Conservation (phyloP, 345 rosid species). For the Lepidium sativum region DNA sequence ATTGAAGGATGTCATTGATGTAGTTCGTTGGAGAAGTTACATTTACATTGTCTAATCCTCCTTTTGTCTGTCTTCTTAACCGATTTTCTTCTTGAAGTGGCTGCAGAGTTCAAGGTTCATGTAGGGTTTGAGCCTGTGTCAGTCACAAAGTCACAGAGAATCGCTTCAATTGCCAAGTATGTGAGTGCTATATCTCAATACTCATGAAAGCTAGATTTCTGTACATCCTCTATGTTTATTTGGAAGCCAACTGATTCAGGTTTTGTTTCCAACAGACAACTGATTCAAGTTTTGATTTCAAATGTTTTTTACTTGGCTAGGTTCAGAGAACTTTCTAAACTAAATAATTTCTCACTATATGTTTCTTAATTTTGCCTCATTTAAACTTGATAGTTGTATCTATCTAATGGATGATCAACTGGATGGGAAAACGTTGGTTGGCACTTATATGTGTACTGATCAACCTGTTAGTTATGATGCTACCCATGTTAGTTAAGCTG, state of each 20-base stretch:
- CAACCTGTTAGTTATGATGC: too few species aligned
- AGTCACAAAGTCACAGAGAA: slow-evolving; percentile 60
- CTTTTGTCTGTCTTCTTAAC: not conserved
- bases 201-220: not conserved
- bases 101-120: slow-evolving; percentile 49
- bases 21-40: not conserved
- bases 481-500: too few species aligned
- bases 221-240: not conserved
- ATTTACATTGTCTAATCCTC: not conserved
- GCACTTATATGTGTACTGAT: too few species aligned
- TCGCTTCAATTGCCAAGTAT: slow-evolving; percentile 54
- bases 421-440: too few species aligned
- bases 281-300: too few species aligned
- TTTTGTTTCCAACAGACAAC: slow-evolving; percentile 37
- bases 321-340: too few species aligned
- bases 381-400: too few species aligned
- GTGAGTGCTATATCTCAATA: slow-evolving; percentile 38
- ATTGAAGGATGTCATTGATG: not conserved
- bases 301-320: too few species aligned
- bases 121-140: slow-evolving; percentile 97
- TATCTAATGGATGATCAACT: too few species aligned
- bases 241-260: not conserved
- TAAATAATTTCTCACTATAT: too few species aligned
- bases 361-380: too few species aligned
- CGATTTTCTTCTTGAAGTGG: slow-evolving; percentile 43